A percentile compares a stretch with the other conserved stretches of the same genome.
phyloP scores from a whole-genome alignment of 768 basidiomycete genomes.

The Boletus pseudopeckii region DNA sequence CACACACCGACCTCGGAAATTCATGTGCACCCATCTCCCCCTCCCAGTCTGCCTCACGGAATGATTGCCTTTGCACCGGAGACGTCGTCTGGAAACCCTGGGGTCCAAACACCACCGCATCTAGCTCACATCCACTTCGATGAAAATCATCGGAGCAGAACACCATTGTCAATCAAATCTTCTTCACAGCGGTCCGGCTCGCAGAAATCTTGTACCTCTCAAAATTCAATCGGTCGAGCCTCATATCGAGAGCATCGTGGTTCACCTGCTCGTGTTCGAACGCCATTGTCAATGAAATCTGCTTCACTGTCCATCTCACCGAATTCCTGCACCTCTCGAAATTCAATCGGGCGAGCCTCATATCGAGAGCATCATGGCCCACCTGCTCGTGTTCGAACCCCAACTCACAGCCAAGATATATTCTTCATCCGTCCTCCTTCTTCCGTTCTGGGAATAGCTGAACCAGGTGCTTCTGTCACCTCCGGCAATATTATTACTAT shows the following conservation, averaged over 20 bases:
- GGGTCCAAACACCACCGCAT: not conserved
- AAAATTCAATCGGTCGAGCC: constrained; percentile 18
- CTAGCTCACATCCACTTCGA: not conserved
- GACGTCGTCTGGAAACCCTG: not conserved
- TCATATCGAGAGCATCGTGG: constrained; percentile 24
- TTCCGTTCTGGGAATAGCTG: too few species aligned
- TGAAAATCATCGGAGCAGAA: not conserved
- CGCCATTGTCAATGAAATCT: constrained; percentile 5
- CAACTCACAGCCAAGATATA: too few species aligned
- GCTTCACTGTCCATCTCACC: too few species aligned
- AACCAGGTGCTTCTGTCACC: too few species aligned
- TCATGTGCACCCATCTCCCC: not conserved
- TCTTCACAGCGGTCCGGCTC: too few species aligned
- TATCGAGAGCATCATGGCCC: constrained; percentile 22
- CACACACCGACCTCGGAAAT: not conserved
- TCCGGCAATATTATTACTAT: too few species aligned
- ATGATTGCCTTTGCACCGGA: not conserved
- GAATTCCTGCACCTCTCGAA: constrained; percentile 12
- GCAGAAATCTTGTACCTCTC: constrained; percentile 11
- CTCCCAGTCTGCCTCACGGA: not conserved
- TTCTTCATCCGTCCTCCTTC: too few species aligned
- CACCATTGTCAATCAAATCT: constrained; percentile 16
- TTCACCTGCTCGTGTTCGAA: constrained; percentile 1
- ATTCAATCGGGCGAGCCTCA: constrained; percentile 21
- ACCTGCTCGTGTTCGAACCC: not conserved